Evolutionary conservation across 257 asterid genomes (phyloP).

Genomic region (Datura wrightii): DNA sequence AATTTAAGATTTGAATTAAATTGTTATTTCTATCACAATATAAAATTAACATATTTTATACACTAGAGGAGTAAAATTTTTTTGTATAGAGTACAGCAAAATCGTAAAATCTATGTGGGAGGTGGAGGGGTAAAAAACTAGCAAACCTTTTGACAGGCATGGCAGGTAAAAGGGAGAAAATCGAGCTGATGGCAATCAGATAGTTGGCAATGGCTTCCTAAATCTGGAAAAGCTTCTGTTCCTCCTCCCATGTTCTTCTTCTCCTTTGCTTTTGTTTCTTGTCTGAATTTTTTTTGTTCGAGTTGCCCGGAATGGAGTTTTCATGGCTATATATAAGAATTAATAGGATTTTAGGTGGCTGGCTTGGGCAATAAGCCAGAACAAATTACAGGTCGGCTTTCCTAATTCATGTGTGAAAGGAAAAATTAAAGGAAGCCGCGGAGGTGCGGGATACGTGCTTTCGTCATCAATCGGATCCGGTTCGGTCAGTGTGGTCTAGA

Average conservation of each 20-base stretch:
- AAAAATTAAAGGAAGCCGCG: background rate
- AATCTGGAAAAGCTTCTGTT: slow-evolving; percentile 87
- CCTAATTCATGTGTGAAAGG: background rate
- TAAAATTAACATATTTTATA: background rate
- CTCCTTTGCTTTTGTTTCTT: background rate
- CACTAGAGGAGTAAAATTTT: background rate
- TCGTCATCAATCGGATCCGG: slow-evolving; percentile 13
- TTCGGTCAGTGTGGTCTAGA: background rate
- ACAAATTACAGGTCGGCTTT: background rate
- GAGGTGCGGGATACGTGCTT: background rate
- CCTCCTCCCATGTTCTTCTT: slow-evolving; percentile 61
- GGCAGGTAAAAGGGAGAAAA: slow-evolving; percentile 87
- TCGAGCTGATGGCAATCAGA: slow-evolving; percentile 82
- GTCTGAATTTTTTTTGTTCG: background rate
- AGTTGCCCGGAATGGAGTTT: background rate
- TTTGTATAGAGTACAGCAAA: background rate
- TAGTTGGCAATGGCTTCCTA: slow-evolving; percentile 82
- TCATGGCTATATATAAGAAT: slow-evolving; percentile 3
- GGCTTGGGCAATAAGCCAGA: slow-evolving; percentile 55
- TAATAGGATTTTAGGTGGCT: background rate
- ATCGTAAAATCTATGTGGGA: background rate
- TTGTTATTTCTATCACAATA: too few relatives aligned
- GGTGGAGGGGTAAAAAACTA: background rate
- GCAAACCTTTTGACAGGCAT: slow-evolving; percentile 61
- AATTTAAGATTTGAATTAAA: too few relatives aligned